Percentiles rank a stretch among this genome's conserved stretches.
Conservation (phyloP, 495 filamentous ascomycete genomes). For the Immersiella caudata region DNA sequence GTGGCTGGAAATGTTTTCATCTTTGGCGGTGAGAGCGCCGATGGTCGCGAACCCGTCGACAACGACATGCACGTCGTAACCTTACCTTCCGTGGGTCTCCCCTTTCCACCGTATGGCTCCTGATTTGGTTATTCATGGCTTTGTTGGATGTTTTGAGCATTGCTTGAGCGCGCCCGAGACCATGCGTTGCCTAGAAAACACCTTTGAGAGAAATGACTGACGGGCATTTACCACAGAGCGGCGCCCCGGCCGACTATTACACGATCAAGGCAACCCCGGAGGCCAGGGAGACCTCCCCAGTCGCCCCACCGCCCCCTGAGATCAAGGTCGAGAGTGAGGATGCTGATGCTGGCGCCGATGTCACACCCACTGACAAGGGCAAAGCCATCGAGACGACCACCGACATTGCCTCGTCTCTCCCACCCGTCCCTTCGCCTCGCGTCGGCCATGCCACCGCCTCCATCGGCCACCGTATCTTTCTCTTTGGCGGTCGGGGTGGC, state of each 20-base stretch:
- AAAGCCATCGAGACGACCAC: slow-evolving; percentile 25
- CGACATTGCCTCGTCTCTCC: slow-evolving; percentile 8
- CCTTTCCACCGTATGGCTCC: too few relatives aligned
- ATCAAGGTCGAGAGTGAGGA: slow-evolving; percentile 23
- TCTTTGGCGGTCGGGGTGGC: slow-evolving; percentile 62
- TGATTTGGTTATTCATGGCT: too few relatives aligned
- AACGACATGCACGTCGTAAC: slow-evolving; percentile 71
- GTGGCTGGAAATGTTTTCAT: slow-evolving; percentile 68
- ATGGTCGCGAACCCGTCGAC: slow-evolving; percentile 58
- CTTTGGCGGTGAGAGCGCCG: slow-evolving; percentile 62
- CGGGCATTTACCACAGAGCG: too few relatives aligned
- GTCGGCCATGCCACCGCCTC: slow-evolving; percentile 61
- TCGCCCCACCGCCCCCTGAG: not conserved
- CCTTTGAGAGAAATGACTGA: too few relatives aligned
- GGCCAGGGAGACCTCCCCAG: not conserved
- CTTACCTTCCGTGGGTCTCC: slow-evolving; percentile 59
- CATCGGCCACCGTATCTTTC: slow-evolving; percentile 62
- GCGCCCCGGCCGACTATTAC: slow-evolving; percentile 59
- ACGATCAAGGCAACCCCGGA: slow-evolving; percentile 50
- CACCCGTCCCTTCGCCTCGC: slow-evolving; percentile 52
- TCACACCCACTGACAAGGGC: slow-evolving; percentile 37
- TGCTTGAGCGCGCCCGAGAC: too few relatives aligned
- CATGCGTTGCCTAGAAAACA: too few relatives aligned
- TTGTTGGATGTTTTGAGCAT: too few relatives aligned
- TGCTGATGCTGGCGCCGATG: slow-evolving; percentile 40